Evolutionary conservation across 2,329 filamentous ascomycete genomes (phyloP), one percentile per base, ranked within the genome.

Genomic region (Kalmusia sp.): DNA sequence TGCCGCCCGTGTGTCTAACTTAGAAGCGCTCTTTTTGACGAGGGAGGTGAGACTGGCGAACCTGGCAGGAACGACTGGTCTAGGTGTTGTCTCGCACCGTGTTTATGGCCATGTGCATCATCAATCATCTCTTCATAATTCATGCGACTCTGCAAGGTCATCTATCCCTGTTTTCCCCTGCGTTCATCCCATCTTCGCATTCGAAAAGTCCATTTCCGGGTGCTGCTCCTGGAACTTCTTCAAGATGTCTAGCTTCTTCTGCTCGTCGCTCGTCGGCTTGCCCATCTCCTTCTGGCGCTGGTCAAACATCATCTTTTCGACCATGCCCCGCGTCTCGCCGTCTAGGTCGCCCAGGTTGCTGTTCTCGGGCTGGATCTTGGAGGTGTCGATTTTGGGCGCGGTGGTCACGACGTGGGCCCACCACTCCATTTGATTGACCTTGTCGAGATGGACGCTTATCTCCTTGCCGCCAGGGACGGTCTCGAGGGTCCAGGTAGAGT

Each of bases 281-380:
- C 95, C 95, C 76, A 84, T 81, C 80, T 98, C 93, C 86, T 99
- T 99, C 80, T 98, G 93, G 63, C 90, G 84, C 82, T 99, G 95
- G 80, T 99, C 95, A 69, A 85, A 99, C 95, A 99, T 99, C 95
- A 99, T 99, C 86, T 99, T 99, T 86, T 99, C 95, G 38, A 99
- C 95, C 93, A 99, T 98, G 54, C 87, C 85, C 60, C 95, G 85
- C 49, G 95, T 99, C 82, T 96, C 90, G 56, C 95, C 95, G 71
- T 98, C 93, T 63, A 99, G 81, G 75, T 99, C 95, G 52, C 90
- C 88, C 69, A 99, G 82, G 76, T 92, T 96, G 72, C 89, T 93
- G 73, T 89, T 93, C 78, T 98, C 95, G 19, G 95, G 95, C 72
- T 88, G 86, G 77, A 99, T 98, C 81, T 96, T 97, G 67, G 88